Percentiles rank a stretch among this genome's conserved stretches.
Evolutionary conservation across 2,329 filamentous ascomycete species (phyloP).

Genomic region (Neofusicoccum kwambonambiense): DNA sequence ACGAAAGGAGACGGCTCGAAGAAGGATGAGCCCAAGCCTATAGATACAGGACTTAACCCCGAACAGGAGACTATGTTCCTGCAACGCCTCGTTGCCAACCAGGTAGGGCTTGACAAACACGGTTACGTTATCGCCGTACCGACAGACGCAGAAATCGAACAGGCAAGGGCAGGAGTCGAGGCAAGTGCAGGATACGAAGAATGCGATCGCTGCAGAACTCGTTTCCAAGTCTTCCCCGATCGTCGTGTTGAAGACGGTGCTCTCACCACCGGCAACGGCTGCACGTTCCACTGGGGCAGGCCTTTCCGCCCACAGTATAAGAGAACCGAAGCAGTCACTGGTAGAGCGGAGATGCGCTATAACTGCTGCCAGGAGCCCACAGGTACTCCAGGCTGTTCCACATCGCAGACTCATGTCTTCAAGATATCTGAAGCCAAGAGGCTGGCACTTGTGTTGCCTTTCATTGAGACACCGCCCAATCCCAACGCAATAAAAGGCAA

Average conservation of each 20-base stretch:
- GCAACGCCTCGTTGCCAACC: slow-evolving; percentile 61
- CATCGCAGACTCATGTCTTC: slow-evolving; percentile 75
- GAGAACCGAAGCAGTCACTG: slow-evolving; percentile 49
- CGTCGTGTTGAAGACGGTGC: slow-evolving; percentile 70
- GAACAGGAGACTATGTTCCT: slow-evolving; percentile 68
- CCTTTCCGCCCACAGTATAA: slow-evolving; percentile 55
- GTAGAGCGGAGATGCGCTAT: slow-evolving; percentile 49
- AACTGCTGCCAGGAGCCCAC: slow-evolving; percentile 76
- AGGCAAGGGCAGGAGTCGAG: slow-evolving; percentile 63
- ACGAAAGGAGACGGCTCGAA: slow-evolving; percentile 28
- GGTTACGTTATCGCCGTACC: slow-evolving; percentile 76
- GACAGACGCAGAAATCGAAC: slow-evolving; percentile 62
- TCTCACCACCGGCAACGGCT: slow-evolving; percentile 73
- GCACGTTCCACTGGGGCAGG: slow-evolving; percentile 78
- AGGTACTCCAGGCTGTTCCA: slow-evolving; percentile 76
- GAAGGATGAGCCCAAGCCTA: slow-evolving; percentile 44
- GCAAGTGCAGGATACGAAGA: slow-evolving; percentile 76
- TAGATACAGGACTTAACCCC: slow-evolving; percentile 68
- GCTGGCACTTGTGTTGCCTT: slow-evolving; percentile 76
- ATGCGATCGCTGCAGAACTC: slow-evolving; percentile 80
- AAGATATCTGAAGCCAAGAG: slow-evolving; percentile 75
- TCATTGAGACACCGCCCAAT: slow-evolving; percentile 73
- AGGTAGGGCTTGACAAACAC: slow-evolving; percentile 61
- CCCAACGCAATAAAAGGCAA: slow-evolving; percentile 40
- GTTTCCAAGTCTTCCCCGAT: slow-evolving; percentile 91